Base-by-base conservation (phyloP, 805 yeast genomes). In the Naumovozyma baii region DNA sequence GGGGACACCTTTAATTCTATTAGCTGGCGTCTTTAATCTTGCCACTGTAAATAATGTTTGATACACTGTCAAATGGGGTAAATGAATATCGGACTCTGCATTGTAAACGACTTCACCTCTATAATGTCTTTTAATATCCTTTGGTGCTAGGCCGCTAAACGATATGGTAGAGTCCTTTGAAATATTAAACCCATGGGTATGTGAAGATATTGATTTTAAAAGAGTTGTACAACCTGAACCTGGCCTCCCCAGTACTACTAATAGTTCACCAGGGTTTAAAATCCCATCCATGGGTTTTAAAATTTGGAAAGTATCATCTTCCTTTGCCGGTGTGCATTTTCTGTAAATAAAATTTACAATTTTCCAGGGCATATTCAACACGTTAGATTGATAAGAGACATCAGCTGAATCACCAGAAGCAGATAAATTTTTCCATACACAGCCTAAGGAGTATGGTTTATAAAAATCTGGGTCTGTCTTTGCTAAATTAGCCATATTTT, bases 151-250 rank as follows among this genome's bases (percentile, higher is more conserved):
- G 9, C 83, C 83, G 49, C 70, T 74, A 55, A 73, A 78, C 9
- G 70, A 61, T 25, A 78, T 64, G 5, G 48, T 45, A 1, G 82
- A 68, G 25, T 67, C 69, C 31, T 57, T 42, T 30, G 66, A 74
- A 25, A 78, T 50, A 25, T 69, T 54, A 55, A 74, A 76, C 44
- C 84, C 84, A 51, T 74, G 72, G 5, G 82, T 74, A 39, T 76
- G 73, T 14, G 77, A 56, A 30, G 80, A 64, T 31, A 78, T 65
- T 3, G 82, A 71, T 50, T 78, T 78, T 50, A 80, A 63, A 37
- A 79, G 62, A 0, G 86, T 78, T 2, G 84, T 72, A 57, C 86
- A 80, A 47, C 87, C 86, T n/a, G 85, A 75, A 52, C 86, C 86
- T 1, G 86, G 86, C 60, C 83, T 70, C 38, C 87, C 87, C 41